phyloP scores from a whole-genome alignment of 2,329 filamentous ascomycete genomes.

The Pseudogymnoascus pannorum region DNA sequence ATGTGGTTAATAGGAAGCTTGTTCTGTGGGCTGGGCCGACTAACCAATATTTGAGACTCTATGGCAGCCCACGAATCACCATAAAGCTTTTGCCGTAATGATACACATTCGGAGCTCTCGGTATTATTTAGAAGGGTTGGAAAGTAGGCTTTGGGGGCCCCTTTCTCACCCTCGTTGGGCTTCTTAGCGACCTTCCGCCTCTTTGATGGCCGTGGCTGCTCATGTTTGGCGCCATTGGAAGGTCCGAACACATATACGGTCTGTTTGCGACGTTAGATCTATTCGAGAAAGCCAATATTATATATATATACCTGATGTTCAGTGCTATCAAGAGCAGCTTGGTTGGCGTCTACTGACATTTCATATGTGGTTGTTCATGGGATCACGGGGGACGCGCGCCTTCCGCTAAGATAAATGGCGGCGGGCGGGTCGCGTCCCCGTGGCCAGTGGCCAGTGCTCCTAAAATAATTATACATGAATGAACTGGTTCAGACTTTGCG shows the following conservation, averaged over 20 bases:
- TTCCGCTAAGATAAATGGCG: slow-evolving; percentile 1
- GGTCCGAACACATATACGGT: slow-evolving; percentile 57
- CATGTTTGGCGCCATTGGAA: slow-evolving; percentile 31
- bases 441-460: neutral
- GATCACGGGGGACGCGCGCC: slow-evolving; percentile 4
- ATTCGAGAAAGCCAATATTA: neutral
- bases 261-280: slow-evolving; percentile 30
- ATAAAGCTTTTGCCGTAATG: slow-evolving; percentile 52
- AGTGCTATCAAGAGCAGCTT: slow-evolving; percentile 23
- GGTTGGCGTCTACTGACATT: slow-evolving; percentile 27
- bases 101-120: slow-evolving; percentile 43
- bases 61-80: slow-evolving; percentile 57
- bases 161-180: slow-evolving; percentile 8
- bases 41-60: slow-evolving; percentile 47
- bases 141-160: slow-evolving; percentile 30
- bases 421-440: neutral
- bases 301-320: slow-evolving; percentile 27
- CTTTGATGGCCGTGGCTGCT: slow-evolving; percentile 31
- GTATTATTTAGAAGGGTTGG: slow-evolving; percentile 46
- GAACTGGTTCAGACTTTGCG: neutral
- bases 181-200: slow-evolving; percentile 28
- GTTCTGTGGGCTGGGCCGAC: slow-evolving; percentile 34
- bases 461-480: slow-evolving; percentile 6
- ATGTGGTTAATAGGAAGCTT: slow-evolving; percentile 12
- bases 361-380: slow-evolving; percentile 9